These are phyloP conservation scores for Tuber brumale DNA, from an alignment of 495 filamentous ascomycete species.

Conservation along the genomic window DNA sequence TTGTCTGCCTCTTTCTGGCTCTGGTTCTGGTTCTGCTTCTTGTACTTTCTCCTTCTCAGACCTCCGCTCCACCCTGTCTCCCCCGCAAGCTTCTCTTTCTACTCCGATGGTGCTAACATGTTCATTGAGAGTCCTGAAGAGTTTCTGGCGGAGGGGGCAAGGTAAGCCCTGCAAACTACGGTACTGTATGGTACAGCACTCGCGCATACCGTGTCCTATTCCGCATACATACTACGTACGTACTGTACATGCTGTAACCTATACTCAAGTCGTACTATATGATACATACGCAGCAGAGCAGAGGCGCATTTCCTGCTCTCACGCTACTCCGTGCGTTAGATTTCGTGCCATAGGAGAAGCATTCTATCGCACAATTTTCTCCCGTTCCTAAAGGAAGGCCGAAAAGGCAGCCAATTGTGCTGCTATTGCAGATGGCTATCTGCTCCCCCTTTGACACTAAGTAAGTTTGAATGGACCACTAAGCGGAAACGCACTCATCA, in stretches of 20 bases:
- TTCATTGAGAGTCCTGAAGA: neutral
- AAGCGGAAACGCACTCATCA: slow-evolving; percentile 18
- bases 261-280: neutral
- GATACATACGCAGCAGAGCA: neutral
- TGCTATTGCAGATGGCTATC: neutral
- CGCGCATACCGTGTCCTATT: neutral
- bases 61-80: neutral
- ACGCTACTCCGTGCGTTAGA: neutral
- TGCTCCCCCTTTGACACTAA: neutral
- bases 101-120: neutral
- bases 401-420: slow-evolving; percentile 5
- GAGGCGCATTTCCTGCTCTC: neutral
- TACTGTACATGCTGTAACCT: neutral
- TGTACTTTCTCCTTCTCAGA: neutral
- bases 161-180: neutral
- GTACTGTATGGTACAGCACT: neutral
- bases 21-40: neutral
- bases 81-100: neutral
- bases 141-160: neutral
- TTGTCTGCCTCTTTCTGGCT: neutral
- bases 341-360: neutral
- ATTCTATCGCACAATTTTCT: neutral
- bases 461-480: neutral
- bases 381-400: neutral
- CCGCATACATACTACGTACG: neutral